phyloP scores from a whole-genome alignment of 2,329 filamentous ascomycete genomes.

The Xylariales sp. region DNA sequence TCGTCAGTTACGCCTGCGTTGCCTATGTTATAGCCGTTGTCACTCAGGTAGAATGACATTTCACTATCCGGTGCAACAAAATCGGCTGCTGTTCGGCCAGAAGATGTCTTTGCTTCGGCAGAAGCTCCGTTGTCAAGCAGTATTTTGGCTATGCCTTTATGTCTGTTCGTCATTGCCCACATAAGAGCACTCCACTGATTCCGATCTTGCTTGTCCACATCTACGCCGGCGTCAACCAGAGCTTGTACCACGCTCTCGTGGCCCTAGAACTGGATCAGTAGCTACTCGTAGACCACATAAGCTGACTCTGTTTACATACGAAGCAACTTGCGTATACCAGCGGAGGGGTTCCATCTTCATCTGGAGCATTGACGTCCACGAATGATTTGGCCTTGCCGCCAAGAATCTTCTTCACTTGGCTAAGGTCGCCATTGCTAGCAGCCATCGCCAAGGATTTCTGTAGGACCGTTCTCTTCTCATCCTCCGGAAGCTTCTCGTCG shows the following conservation, averaged over 20 bases:
- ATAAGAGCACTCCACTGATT: constrained; percentile 98
- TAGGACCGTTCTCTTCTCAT: constrained; percentile 74
- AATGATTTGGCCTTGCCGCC: constrained; percentile 67
- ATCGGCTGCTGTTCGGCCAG: constrained; percentile 89
- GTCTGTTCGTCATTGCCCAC: constrained; percentile 99
- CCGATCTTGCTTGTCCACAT: constrained; percentile 89
- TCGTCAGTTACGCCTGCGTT: constrained; percentile 77
- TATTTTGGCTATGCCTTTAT: constrained; percentile 92
- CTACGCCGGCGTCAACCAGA: constrained; percentile 77
- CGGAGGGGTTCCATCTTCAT: constrained; percentile 94
- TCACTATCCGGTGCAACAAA: constrained; percentile 95
- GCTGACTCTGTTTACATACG: constrained; percentile 45
- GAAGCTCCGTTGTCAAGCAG: constrained; percentile 90
- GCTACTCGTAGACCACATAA: constrained; percentile 10
- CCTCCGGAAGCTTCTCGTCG: constrained; percentile 66
- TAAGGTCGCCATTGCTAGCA: constrained; percentile 89
- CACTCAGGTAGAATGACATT: constrained; percentile 90
- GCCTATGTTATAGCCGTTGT: constrained; percentile 88
- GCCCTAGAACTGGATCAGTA: constrained; percentile 47
- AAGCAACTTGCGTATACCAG: constrained; percentile 98
- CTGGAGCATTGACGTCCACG: constrained; percentile 80
- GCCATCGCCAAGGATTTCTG: constrained; percentile 92
- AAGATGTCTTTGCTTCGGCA: constrained; percentile 92
- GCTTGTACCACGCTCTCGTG: constrained; percentile 84
- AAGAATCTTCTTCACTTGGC: constrained; percentile 72